These are phyloP conservation scores for Boechera stricta DNA, from an alignment of 345 rosid species.

Conservation along the genomic window DNA sequence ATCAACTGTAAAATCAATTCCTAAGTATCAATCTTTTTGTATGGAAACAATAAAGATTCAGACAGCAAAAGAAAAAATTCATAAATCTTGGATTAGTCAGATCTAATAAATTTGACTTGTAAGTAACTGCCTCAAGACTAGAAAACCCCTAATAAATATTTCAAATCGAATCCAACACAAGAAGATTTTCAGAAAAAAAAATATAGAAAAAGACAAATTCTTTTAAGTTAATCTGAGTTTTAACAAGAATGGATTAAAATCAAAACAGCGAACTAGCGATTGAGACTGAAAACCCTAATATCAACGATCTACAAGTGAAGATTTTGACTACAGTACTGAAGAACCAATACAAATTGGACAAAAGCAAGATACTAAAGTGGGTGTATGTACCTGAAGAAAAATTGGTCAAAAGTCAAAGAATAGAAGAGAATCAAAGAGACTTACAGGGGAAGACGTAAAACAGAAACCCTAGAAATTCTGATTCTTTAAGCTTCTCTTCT, in stretches of 20 bases:
- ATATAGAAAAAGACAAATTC: no score
- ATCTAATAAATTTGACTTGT: not conserved
- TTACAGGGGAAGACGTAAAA: constrained; percentile 41
- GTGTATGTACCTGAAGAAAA: constrained; percentile 17
- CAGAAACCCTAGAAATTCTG: constrained; percentile 27
- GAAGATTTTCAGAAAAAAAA: no score
- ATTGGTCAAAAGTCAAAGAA: constrained; percentile 30
- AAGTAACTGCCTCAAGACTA: not conserved
- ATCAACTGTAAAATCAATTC: not conserved
- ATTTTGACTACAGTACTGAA: no score
- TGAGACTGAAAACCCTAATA: not conserved
- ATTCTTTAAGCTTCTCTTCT: constrained; percentile 6
- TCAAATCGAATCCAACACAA: not conserved
- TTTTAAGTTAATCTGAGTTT: no score
- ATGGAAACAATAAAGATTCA: not conserved
- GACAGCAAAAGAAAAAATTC: not conserved
- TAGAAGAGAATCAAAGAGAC: constrained; percentile 30
- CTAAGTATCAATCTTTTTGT: not conserved
- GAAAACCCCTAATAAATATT: not conserved
- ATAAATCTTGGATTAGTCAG: not conserved
- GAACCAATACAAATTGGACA: not conserved
- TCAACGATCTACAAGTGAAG: not conserved
- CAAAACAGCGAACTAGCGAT: no score
- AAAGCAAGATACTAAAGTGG: not conserved
- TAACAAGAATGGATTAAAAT: no score